Evolutionary conservation across 2,329 filamentous ascomycete genomes (phyloP).

Genomic region (Aspergillus aculeatus): DNA sequence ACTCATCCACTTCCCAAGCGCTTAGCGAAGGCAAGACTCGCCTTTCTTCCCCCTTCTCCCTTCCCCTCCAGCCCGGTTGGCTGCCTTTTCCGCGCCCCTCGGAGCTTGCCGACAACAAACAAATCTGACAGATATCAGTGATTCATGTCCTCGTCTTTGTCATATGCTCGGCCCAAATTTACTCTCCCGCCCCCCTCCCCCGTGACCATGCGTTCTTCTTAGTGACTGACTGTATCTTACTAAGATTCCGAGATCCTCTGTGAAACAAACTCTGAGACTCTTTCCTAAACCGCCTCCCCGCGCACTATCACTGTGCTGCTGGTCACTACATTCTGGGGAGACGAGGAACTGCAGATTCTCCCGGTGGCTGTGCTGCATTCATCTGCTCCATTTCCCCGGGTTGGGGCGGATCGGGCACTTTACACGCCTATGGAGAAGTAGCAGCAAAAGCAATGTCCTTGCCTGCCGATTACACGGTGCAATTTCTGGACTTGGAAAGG

Average conservation of each 20-base stretch:
- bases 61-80: not conserved
- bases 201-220: not conserved
- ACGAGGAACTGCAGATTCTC: no score
- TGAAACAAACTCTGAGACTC: not conserved
- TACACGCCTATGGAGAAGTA: not conserved
- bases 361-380: not conserved
- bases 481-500: not conserved
- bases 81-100: not conserved
- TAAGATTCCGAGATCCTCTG: not conserved
- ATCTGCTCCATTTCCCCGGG: not conserved
- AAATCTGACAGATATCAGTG: no score
- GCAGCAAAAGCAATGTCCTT: not conserved
- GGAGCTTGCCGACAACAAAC: not conserved
- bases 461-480: not conserved
- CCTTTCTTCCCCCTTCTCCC: no score
- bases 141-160: no score
- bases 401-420: not conserved
- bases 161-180: not conserved
- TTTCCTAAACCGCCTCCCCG: not conserved
- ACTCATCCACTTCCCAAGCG: not conserved
- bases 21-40: not conserved
- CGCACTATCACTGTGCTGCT: not conserved
- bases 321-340: not conserved
- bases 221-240: not conserved
- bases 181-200: not conserved